Base-by-base conservation (phyloP, 495 filamentous ascomycete species). In the Penicillium bovifimosum region DNA sequence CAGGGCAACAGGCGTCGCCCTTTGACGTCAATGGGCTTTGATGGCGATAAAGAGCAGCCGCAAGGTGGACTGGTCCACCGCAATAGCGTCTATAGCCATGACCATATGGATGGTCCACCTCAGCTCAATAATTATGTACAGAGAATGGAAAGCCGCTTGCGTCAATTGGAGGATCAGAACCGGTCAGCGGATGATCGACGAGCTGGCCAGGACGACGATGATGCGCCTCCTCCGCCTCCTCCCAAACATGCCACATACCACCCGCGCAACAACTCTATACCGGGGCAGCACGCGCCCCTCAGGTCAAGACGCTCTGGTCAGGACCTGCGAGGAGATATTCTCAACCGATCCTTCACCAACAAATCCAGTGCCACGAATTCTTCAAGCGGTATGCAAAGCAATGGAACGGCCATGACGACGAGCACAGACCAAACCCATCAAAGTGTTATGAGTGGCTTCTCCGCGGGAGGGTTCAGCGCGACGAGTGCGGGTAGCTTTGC, bases 401-500 rank as follows among this genome's bases (percentile, higher is more conserved):
- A 77, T 40, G 78, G 79, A n/a, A 92, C 88, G 6, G 85, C 84
- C 60, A 73, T 74, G 53, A 92, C 86, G 39, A 79, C 73, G 7
- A 86, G 80, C 59, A 93, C 90, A 0, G 81, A 86, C 47, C 79
- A 78, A 56, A 96, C 92, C 7, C 83, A 86, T 61, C 80, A 83
- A 51, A 96, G 89, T 63, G 58, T 97, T 32, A 96, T 97, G 93
- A 96, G 90, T 66, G 93, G 91, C 7, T 73, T 79, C 28, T 96
- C 92, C 39, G 95, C 95, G 1, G 86, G 90, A 13, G 91, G 80
- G 1, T 87, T 96, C 65, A 96, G 91, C 65, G 88, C 92, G 34
- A 97, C 95, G 0, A 96, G 92, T 66, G 93, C 93, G 13, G 95
- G 91, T 39, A 96, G 91, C 67, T 81, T 91, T 28, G 91, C 89